Conservation (phyloP, 495 filamentous ascomycete genomes). For the Xylaria intraflava region DNA sequence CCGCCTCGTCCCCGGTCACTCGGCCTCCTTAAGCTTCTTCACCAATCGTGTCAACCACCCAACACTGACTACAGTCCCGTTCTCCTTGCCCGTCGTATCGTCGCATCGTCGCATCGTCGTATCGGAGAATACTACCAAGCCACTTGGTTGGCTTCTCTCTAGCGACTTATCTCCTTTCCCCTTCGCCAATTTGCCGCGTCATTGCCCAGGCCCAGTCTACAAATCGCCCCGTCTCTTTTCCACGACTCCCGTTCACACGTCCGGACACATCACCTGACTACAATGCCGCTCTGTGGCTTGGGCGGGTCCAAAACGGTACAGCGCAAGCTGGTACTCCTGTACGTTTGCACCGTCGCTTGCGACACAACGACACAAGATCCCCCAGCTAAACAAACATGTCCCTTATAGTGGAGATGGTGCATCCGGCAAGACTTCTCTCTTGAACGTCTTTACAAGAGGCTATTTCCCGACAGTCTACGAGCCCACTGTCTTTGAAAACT, state of each 20-base stretch:
- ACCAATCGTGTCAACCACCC: slow-evolving; percentile 10
- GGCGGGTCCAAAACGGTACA: slow-evolving; percentile 71
- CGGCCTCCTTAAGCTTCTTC: slow-evolving; percentile 4
- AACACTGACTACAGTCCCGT: background rate
- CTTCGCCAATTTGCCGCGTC: background rate
- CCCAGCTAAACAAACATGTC: slow-evolving; percentile 27
- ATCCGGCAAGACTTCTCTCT: slow-evolving; percentile 91
- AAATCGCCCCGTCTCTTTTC: background rate
- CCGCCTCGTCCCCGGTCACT: background rate
- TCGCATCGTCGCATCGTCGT: too few species aligned
- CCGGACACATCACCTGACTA: background rate
- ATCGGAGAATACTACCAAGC: too few species aligned
- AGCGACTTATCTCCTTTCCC: background rate
- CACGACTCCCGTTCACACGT: background rate
- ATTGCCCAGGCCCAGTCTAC: background rate
- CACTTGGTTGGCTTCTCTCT: too few species aligned
- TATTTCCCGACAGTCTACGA: slow-evolving; percentile 99
- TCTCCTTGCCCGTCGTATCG: background rate
- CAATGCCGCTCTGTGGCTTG: slow-evolving; percentile 43
- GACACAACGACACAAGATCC: background rate
- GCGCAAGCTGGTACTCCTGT: slow-evolving; percentile 97
- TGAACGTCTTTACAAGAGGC: slow-evolving; percentile 98
- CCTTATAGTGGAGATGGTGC: slow-evolving; percentile 83
- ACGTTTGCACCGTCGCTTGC: slow-evolving; percentile 33
- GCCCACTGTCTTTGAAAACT: slow-evolving; percentile 98